Evolutionary conservation across 108 stramenopile species (phyloP).

Genomic region (Nitzschia palea): DNA sequence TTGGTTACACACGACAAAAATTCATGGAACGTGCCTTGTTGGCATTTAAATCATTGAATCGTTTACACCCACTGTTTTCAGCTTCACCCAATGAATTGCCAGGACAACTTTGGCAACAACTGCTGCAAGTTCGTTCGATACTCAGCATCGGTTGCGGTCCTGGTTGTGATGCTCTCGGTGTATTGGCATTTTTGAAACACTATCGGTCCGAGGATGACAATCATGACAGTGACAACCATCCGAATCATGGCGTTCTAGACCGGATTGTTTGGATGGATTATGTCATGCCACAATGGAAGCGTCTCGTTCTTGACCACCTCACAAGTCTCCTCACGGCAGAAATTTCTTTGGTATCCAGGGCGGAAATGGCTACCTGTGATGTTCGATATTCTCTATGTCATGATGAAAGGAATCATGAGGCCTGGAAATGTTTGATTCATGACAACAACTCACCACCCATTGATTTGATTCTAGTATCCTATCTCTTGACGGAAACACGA

Average conservation of each 20-base stretch:
- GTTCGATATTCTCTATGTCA: constrained; percentile 30
- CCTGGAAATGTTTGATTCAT: not conserved
- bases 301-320: constrained; percentile 50
- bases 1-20: constrained; percentile 76
- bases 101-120: constrained; percentile 31
- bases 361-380: constrained; percentile 45
- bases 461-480: constrained; percentile 64
- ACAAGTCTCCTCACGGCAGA: constrained; percentile 34
- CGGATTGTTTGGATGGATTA: constrained; percentile 58
- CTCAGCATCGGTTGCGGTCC: constrained; percentile 78
- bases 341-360: constrained; percentile 18
- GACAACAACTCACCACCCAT: constrained; percentile 7
- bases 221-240: not conserved
- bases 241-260: constrained; percentile 17
- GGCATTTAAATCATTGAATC: constrained; percentile 49
- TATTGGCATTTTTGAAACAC: constrained; percentile 37
- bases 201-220: not conserved
- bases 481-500: constrained; percentile 73
- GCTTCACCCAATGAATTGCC: not conserved
- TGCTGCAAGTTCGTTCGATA: constrained; percentile 28
- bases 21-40: constrained; percentile 67
- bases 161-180: constrained; percentile 70
- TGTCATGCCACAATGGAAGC: constrained; percentile 66
- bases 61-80: constrained; percentile 14
- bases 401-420: not conserved